These are phyloP conservation scores for Melanogaster broomeanus DNA, from an alignment of 768 basidiomycete species.

Conservation along the genomic window DNA sequence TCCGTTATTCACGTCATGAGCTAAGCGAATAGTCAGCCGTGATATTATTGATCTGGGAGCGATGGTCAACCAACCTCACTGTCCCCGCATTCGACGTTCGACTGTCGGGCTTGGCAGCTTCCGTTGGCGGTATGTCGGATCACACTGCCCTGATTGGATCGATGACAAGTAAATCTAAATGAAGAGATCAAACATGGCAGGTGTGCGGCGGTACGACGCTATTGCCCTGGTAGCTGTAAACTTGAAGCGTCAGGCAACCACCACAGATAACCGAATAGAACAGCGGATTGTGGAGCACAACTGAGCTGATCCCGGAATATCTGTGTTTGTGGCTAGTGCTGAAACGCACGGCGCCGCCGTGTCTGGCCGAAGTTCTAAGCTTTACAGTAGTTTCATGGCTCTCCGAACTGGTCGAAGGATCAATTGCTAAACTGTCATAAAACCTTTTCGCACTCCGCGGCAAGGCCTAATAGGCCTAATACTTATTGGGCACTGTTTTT, in stretches of 20 bases:
- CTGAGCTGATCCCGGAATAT: background rate
- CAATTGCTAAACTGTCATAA: no score
- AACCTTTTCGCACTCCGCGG: background rate
- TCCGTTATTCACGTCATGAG: slow-evolving; percentile 3
- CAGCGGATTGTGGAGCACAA: no score
- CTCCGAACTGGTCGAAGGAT: no score
- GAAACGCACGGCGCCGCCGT: no score
- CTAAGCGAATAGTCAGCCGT: background rate
- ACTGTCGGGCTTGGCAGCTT: background rate
- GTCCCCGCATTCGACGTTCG: background rate
- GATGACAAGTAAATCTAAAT: no score
- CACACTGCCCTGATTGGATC: no score
- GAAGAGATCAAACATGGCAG: no score
- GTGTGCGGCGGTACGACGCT: background rate
- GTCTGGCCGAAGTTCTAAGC: no score
- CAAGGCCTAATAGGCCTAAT: no score
- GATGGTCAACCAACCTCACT: background rate
- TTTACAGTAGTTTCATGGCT: no score
- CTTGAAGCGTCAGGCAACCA: no score
- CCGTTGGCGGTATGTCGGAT: slow-evolving; percentile 9
- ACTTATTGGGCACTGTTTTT: background rate
- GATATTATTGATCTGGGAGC: background rate
- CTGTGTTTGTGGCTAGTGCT: background rate
- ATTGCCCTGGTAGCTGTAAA: background rate
- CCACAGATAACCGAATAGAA: no score